These are phyloP conservation scores for Fusarium multiceps DNA, from an alignment of 2,329 filamentous ascomycete genomes.

Conservation along the genomic window DNA sequence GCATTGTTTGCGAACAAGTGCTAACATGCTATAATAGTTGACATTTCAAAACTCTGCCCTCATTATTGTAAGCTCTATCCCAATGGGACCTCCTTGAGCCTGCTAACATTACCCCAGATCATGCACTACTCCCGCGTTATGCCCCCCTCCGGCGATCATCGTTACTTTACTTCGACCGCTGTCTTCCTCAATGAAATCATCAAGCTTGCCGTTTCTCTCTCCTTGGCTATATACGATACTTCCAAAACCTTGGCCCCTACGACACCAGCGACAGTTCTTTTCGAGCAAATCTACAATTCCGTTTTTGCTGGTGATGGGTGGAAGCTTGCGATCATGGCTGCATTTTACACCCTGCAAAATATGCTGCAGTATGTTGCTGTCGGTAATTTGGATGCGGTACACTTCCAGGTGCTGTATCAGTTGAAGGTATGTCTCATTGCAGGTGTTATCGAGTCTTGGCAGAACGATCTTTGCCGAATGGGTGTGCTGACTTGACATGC, in stretches of 20 bases:
- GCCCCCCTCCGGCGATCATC: conserved; percentile 83
- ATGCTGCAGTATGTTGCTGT: conserved; percentile 93
- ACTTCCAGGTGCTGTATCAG: conserved; percentile 94
- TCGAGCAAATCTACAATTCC: conserved; percentile 80
- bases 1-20: neutral
- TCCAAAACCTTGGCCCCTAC: conserved; percentile 81
- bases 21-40: conserved; percentile 62
- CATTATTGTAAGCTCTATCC: conserved; percentile 68
- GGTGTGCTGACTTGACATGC: conserved; percentile 1
- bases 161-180: conserved; percentile 93
- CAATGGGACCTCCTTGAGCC: conserved; percentile 48
- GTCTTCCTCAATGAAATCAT: conserved; percentile 94
- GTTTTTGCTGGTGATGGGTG: conserved; percentile 93
- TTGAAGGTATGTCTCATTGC: conserved; percentile 70
- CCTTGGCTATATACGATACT: conserved; percentile 88
- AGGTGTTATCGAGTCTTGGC: neutral
- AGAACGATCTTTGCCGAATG: neutral
- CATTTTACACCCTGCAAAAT: conserved; percentile 91
- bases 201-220: conserved; percentile 87
- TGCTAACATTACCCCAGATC: conserved; percentile 64
- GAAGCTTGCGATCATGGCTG: conserved; percentile 91
- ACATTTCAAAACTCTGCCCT: conserved; percentile 80
- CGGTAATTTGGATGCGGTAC: conserved; percentile 89
- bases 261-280: conserved; percentile 82
- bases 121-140: conserved; percentile 96